Evolutionary conservation across 495 filamentous ascomycete species (phyloP).

Genomic region (Trichocladium uniseriatum): DNA sequence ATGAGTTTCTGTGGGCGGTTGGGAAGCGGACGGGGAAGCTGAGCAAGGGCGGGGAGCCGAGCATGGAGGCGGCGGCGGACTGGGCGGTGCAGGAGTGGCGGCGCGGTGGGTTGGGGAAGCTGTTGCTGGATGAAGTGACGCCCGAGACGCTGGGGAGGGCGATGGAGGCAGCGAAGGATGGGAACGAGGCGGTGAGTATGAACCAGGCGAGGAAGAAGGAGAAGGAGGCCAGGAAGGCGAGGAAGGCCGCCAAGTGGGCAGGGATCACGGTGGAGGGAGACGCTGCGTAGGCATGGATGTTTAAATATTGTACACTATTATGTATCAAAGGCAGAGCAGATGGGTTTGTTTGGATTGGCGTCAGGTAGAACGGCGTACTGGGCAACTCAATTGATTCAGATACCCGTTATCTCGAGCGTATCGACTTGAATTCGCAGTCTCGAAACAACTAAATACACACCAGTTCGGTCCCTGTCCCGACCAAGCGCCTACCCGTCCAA

Average conservation of each 20-base stretch:
- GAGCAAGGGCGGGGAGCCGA: constrained; percentile 60
- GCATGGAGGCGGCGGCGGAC: constrained; percentile 63
- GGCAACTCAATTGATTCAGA: background rate
- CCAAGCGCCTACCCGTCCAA: constrained; percentile 1
- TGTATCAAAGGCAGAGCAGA: no score
- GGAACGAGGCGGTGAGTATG: constrained; percentile 29
- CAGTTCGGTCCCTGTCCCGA: background rate
- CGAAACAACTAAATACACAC: background rate
- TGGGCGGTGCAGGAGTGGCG: constrained; percentile 84
- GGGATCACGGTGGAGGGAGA: background rate
- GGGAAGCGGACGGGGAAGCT: constrained; percentile 68
- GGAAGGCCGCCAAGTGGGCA: constrained; percentile 24
- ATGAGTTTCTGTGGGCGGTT: constrained; percentile 55
- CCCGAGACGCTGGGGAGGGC: constrained; percentile 43
- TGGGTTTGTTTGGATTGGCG: no score
- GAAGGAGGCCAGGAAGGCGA: constrained; percentile 32
- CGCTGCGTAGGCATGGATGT: no score
- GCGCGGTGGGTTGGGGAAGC: constrained; percentile 61
- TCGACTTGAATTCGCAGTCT: background rate
- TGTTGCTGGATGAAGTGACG: constrained; percentile 70
- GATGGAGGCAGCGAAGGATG: constrained; percentile 29
- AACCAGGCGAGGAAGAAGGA: constrained; percentile 38
- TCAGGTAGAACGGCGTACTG: no score
- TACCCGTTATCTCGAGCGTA: background rate
- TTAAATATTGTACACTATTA: no score